A percentile compares a stretch with the other conserved stretches of the same genome.
phyloP scores from a whole-genome alignment of 768 basidiomycete species.

The Boletellus sp. region DNA sequence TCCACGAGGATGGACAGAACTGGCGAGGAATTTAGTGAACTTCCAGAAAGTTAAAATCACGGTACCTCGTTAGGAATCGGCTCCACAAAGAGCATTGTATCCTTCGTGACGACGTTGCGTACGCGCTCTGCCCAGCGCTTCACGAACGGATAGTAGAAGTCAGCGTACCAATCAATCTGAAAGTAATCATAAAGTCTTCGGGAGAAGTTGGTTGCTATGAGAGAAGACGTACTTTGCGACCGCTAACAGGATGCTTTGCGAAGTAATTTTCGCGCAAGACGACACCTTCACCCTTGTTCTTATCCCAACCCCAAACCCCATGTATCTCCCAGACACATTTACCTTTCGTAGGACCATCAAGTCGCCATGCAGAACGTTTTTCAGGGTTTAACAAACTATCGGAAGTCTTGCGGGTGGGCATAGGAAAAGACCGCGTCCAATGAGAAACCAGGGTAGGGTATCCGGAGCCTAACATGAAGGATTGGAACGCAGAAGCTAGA shows the following conservation, averaged over 20 bases:
- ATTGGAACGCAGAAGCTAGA: slow-evolving; percentile 77
- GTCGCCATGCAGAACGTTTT: slow-evolving; percentile 62
- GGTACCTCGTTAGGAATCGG: slow-evolving; percentile 90
- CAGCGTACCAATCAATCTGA: slow-evolving; percentile 82
- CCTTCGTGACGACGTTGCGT: slow-evolving; percentile 40
- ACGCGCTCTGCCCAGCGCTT: slow-evolving; percentile 64
- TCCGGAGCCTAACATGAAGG: slow-evolving; percentile 90
- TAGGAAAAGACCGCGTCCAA: slow-evolving; percentile 85
- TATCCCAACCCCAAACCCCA: slow-evolving; percentile 91
- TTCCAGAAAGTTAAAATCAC: neutral
- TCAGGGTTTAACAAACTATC: slow-evolving; percentile 56
- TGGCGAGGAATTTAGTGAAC: slow-evolving; percentile 28
- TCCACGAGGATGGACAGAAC: slow-evolving; percentile 82
- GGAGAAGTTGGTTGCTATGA: neutral
- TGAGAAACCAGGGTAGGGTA: slow-evolving; percentile 73
- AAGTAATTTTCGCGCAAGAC: slow-evolving; percentile 87
- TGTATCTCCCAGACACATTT: slow-evolving; percentile 88
- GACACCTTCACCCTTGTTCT: slow-evolving; percentile 58
- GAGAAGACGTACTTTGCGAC: slow-evolving; percentile 46
- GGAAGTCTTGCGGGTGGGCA: slow-evolving; percentile 71
- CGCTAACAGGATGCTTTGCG: slow-evolving; percentile 58
- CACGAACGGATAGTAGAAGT: slow-evolving; percentile 80
- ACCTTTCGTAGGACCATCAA: slow-evolving; percentile 68
- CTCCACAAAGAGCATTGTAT: slow-evolving; percentile 73
- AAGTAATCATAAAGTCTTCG: neutral